These are phyloP conservation scores for Phalaenopsis hybrid DNA, from an alignment of 116 monocot species.

Conservation along the genomic window DNA sequence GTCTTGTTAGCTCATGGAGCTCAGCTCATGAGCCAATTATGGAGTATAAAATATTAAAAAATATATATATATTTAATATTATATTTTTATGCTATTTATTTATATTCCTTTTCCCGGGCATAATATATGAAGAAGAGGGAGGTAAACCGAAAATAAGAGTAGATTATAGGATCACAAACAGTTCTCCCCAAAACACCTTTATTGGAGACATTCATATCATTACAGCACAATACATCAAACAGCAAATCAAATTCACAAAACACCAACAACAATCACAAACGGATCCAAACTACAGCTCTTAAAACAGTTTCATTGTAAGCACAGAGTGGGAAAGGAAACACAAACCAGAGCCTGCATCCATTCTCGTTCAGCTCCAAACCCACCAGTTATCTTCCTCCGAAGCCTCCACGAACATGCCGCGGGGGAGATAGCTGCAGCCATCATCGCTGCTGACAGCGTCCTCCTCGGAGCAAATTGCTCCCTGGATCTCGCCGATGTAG, in stretches of 20 bases:
- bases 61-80: too few species aligned
- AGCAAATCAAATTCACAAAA: too few species aligned
- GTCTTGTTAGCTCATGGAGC: too few species aligned
- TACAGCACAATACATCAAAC: neutral
- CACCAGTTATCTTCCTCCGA: neutral
- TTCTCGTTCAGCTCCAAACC: constrained; percentile 2
- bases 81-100: too few species aligned
- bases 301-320: neutral
- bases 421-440: constrained; percentile 32
- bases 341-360: too few species aligned
- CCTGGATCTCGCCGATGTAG: neutral
- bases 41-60: too few species aligned
- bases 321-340: neutral
- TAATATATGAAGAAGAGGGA: neutral
- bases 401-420: neutral
- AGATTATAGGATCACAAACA: constrained; percentile 1
- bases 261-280: too few species aligned
- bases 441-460: constrained; percentile 39
- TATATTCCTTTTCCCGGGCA: too few species aligned
- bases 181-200: neutral
- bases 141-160: neutral
- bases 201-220: neutral
- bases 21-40: too few species aligned
- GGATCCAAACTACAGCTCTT: neutral
- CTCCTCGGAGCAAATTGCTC: constrained; percentile 26